Conservation (phyloP, 352 stramenopile species). For the Phytopythium helicoides region DNA sequence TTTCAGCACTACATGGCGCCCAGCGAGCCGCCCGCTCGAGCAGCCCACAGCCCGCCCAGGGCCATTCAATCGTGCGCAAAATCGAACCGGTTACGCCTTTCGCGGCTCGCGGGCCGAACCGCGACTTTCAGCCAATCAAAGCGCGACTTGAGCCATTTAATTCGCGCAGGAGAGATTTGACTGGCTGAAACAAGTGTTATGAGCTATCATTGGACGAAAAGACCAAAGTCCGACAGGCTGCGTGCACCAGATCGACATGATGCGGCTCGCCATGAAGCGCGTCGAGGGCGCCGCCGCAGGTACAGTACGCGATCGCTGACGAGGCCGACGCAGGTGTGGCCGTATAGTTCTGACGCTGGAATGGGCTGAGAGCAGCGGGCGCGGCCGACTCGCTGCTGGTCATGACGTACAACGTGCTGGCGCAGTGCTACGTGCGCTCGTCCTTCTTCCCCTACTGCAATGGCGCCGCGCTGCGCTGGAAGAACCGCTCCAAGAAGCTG, state of each 20-base stretch:
- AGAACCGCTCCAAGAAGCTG: slow-evolving; percentile 63
- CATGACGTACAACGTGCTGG: slow-evolving; percentile 89
- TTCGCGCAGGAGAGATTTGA: slow-evolving; percentile 1
- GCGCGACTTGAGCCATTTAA: neutral
- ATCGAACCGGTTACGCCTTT: slow-evolving; percentile 28
- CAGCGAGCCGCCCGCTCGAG: slow-evolving; percentile 1
- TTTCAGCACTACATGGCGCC: slow-evolving; percentile 75
- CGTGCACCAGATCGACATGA: slow-evolving; percentile 18
- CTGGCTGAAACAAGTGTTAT: slow-evolving; percentile 23
- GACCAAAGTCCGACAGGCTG: too few species aligned
- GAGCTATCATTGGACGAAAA: slow-evolving; percentile 4
- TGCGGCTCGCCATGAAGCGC: slow-evolving; percentile 26
- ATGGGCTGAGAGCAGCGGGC: slow-evolving; percentile 18
- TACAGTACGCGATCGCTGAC: neutral
- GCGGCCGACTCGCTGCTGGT: slow-evolving; percentile 36
- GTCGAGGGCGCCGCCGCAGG: slow-evolving; percentile 18
- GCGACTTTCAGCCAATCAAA: slow-evolving; percentile 25
- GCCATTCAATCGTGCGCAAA: slow-evolving; percentile 64
- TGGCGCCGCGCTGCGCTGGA: slow-evolving; percentile 57
- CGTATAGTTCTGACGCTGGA: slow-evolving; percentile 1
- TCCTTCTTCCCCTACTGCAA: slow-evolving; percentile 82
- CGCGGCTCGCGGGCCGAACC: slow-evolving; percentile 3
- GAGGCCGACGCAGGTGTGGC: too few species aligned
- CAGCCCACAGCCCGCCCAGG: slow-evolving; percentile 10
- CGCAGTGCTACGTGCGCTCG: slow-evolving; percentile 78